phyloP scores from a whole-genome alignment of 2,329 filamentous ascomycete species.

The Pleomassaria siparia region DNA sequence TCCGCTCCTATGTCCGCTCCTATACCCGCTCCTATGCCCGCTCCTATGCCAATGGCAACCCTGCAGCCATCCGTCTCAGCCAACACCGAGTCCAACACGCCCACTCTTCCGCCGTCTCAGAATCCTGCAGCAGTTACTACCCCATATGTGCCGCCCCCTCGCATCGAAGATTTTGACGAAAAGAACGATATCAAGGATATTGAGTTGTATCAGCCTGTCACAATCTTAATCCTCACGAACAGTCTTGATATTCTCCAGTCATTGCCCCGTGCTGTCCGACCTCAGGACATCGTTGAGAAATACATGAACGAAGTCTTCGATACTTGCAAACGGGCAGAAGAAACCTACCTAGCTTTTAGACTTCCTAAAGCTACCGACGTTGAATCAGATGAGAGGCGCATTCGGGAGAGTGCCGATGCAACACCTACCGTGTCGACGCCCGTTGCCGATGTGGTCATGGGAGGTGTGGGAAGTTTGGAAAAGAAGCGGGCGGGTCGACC shows the following conservation, averaged over 20 bases:
- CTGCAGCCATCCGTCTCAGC: constrained; percentile 11
- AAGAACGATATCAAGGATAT: constrained; percentile 49
- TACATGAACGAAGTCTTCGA: constrained; percentile 53
- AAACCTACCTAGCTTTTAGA: constrained; percentile 47
- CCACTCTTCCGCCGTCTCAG: constrained; percentile 17
- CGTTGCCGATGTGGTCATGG: constrained; percentile 19
- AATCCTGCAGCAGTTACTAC: constrained; percentile 8
- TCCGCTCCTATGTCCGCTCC: neutral
- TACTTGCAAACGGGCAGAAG: constrained; percentile 24
- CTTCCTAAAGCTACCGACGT: constrained; percentile 48
- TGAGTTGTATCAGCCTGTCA: constrained; percentile 71
- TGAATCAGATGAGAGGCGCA: constrained; percentile 13
- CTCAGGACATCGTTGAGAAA: constrained; percentile 38
- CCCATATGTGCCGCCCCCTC: constrained; percentile 26
- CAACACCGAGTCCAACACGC: constrained; percentile 1
- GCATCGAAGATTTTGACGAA: constrained; percentile 42
- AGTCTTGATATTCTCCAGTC: constrained; percentile 57
- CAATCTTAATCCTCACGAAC: constrained; percentile 58
- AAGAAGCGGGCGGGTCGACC: constrained; percentile 28
- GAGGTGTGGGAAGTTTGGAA: constrained; percentile 13
- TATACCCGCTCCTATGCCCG: constrained; percentile 1
- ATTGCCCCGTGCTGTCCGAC: constrained; percentile 58
- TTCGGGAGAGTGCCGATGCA: constrained; percentile 20
- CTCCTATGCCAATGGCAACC: constrained; percentile 5
- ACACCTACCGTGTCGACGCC: constrained; percentile 23